Conservation (phyloP, 2,329 filamentous ascomycete genomes). For the Hypoxylon sp. region DNA sequence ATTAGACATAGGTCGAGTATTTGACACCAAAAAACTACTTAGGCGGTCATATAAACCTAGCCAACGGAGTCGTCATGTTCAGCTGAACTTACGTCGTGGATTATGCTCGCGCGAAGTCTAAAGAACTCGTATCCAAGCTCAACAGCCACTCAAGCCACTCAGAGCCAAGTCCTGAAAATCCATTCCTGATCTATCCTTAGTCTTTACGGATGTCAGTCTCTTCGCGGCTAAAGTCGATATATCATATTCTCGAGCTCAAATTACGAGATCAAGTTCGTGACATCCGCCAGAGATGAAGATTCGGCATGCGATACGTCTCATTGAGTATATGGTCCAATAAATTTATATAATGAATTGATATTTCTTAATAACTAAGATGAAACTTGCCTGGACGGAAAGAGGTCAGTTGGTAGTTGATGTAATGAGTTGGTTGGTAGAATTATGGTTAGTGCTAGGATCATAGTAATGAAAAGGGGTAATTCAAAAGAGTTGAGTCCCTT, state of each 20-base stretch:
- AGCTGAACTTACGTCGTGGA: not conserved
- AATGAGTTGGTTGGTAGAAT: not conserved
- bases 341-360: not conserved
- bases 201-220: not conserved
- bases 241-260: not conserved
- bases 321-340: not conserved
- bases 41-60: constrained; percentile 4
- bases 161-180: not conserved
- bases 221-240: not conserved
- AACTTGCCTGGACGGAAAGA: not conserved
- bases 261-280: not conserved
- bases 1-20: not conserved
- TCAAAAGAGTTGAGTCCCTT: not conserved
- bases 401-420: not conserved
- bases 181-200: not conserved
- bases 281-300: not conserved
- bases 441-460: not conserved
- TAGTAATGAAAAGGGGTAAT: not conserved
- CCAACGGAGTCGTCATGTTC: not conserved
- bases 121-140: not conserved
- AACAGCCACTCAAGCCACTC: not conserved
- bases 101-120: not conserved
- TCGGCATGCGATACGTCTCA: not conserved
- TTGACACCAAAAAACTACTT: not conserved
- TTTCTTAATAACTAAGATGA: not conserved